These are phyloP conservation scores for Monilinia vaccinii-corymbosi DNA, from an alignment of 2,329 filamentous ascomycete species.

Conservation along the genomic window DNA sequence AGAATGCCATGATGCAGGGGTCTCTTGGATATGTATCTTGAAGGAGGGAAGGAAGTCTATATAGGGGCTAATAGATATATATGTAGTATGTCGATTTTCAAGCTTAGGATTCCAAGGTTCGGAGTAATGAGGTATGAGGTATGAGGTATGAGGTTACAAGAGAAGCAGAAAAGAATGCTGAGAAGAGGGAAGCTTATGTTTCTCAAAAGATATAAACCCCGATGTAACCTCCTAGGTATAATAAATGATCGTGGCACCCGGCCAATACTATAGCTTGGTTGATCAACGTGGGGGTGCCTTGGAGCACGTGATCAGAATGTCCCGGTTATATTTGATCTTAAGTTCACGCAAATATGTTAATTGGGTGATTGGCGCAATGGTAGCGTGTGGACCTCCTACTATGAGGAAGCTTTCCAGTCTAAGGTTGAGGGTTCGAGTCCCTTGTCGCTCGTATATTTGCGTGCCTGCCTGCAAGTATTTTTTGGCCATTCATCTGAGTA, in stretches of 20 bases:
- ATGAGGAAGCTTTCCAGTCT: not conserved
- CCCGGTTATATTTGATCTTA: not conserved
- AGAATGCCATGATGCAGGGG: constrained; percentile 69
- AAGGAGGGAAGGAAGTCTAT: not conserved
- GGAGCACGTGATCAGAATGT: not conserved
- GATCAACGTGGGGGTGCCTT: not conserved
- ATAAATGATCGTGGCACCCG: not conserved
- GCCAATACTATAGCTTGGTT: not conserved
- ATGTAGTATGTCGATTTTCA: not conserved
- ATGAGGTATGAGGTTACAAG: not conserved
- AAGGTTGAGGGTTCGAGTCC: constrained; percentile 5
- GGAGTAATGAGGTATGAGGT: too few species aligned
- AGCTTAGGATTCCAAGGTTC: too few species aligned
- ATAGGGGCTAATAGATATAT: too few species aligned
- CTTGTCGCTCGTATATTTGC: not conserved
- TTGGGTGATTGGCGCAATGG: constrained; percentile 7
- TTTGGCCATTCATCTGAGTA: not conserved
- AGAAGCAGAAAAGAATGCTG: not conserved
- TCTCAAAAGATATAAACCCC: not conserved
- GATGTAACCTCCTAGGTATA: not conserved
- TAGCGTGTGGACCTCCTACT: constrained; percentile 10
- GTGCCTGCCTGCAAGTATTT: not conserved
- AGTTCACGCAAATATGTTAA: fast-evolving
- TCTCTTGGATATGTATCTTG: too few species aligned
- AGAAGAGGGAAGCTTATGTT: not conserved